These are phyloP conservation scores for Amanita fuliginea DNA, from an alignment of 768 basidiomycete genomes.

Conservation along the genomic window DNA sequence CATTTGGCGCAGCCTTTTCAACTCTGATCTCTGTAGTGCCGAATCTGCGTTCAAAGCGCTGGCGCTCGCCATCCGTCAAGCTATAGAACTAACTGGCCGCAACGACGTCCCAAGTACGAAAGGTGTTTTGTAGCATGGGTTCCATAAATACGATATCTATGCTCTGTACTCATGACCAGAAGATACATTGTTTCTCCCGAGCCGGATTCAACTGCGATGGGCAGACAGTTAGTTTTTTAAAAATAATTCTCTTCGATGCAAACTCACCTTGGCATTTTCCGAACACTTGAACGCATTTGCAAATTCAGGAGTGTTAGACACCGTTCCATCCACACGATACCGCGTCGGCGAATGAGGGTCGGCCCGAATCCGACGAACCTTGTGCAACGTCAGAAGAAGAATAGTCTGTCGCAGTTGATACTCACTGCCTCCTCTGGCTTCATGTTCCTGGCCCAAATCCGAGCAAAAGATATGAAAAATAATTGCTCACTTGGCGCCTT, in stretches of 20 bases:
- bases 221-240: neutral
- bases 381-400: neutral
- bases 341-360: constrained; percentile 82
- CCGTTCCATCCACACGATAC: constrained; percentile 78
- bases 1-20: neutral
- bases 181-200: constrained; percentile 60
- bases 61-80: constrained; percentile 89
- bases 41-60: constrained; percentile 98
- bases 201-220: constrained; percentile 68
- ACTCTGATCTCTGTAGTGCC: constrained; percentile 38
- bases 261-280: constrained; percentile 52
- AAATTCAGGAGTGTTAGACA: constrained; percentile 82
- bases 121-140: constrained; percentile 55
- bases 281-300: constrained; percentile 81
- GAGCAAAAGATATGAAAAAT: constrained; percentile 87
- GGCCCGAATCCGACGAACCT: constrained; percentile 72
- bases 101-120: constrained; percentile 94
- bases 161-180: constrained; percentile 48
- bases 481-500: constrained; percentile 61
- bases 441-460: constrained; percentile 79
- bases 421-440: constrained; percentile 68
- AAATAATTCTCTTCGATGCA: neutral
- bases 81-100: constrained; percentile 83
- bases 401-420: constrained; percentile 6
- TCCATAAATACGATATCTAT: neutral